A percentile compares a stretch with the other conserved stretches of the same genome.
These are phyloP conservation scores for Amylostereum areolatum DNA, from an alignment of 1,284 basidiomycete genomes.

Conservation along the genomic window DNA sequence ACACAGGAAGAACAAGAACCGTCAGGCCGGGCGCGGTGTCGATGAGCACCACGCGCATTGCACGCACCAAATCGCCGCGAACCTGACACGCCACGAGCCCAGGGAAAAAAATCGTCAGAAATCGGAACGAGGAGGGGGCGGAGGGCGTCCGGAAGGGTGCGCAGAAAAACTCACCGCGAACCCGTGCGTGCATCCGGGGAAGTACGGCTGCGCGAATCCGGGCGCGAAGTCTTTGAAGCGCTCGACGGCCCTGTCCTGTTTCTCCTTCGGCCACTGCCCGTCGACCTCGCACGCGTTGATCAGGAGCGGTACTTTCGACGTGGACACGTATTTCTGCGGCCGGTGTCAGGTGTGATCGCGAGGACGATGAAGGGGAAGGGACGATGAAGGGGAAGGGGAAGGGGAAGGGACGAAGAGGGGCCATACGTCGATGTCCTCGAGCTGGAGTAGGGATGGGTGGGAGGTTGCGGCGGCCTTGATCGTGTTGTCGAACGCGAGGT, in stretches of 20 bases:
- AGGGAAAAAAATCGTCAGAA: too few relatives aligned
- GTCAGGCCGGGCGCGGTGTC: too few relatives aligned
- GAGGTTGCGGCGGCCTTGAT: neutral
- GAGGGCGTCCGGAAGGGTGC: too few relatives aligned
- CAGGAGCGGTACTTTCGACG: neutral
- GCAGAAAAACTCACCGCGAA: neutral
- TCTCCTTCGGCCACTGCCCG: neutral
- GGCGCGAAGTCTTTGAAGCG: neutral
- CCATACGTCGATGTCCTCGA: neutral
- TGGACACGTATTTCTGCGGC: neutral
- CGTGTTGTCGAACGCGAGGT: neutral
- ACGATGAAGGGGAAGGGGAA: too few relatives aligned
- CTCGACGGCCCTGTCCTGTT: neutral
- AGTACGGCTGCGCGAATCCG: neutral
- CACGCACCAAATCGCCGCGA: neutral
- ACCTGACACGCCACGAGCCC: too few relatives aligned
- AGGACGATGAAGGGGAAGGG: too few relatives aligned
- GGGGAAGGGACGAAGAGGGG: too few relatives aligned
- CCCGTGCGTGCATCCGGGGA: neutral
- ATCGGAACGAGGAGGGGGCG: too few relatives aligned
- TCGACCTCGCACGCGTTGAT: slow-evolving; percentile 1
- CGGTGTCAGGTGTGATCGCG: neutral
- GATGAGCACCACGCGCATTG: neutral
- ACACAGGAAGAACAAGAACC: neutral
- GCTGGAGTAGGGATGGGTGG: neutral